Evolutionary conservation across 2,329 filamentous ascomycete species (phyloP).

Genomic region (Acephala macrosclerotiorum): DNA sequence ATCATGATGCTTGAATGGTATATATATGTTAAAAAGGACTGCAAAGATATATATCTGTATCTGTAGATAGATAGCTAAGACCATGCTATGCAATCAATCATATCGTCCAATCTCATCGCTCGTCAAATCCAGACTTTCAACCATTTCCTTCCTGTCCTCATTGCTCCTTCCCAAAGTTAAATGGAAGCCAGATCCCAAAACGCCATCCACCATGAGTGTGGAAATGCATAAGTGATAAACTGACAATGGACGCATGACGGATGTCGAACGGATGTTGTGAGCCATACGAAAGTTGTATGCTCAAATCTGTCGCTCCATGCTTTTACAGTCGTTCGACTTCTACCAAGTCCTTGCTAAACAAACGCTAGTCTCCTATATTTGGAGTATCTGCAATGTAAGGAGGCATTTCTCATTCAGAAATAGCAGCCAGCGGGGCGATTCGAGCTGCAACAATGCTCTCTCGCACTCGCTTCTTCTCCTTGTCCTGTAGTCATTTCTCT

Average conservation of each 20-base stretch:
- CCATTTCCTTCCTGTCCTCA: neutral
- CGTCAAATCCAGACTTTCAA: neutral
- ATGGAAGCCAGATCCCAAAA: constrained; percentile 4
- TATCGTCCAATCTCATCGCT: neutral
- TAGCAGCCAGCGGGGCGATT: constrained; percentile 11
- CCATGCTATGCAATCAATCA: neutral
- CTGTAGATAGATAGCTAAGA: neutral
- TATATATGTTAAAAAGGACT: neutral
- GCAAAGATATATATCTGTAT: neutral
- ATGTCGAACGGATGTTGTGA: no score
- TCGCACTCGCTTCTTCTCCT: neutral
- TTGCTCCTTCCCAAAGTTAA: neutral
- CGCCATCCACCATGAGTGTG: constrained; percentile 9
- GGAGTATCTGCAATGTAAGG: neutral
- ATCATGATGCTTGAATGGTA: neutral
- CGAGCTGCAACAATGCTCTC: constrained; percentile 8
- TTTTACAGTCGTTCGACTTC: neutral
- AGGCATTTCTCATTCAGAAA: constrained; percentile 4
- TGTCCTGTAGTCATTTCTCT: constrained; percentile 22
- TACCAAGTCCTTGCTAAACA: neutral
- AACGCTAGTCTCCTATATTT: neutral
- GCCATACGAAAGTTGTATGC: no score
- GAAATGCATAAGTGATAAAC: constrained; percentile 1
- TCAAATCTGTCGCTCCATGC: no score
- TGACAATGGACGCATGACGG: neutral